These are phyloP conservation scores for Magnolia changhungtana DNA, from an alignment of 164 flowering plant species.

Conservation along the genomic window DNA sequence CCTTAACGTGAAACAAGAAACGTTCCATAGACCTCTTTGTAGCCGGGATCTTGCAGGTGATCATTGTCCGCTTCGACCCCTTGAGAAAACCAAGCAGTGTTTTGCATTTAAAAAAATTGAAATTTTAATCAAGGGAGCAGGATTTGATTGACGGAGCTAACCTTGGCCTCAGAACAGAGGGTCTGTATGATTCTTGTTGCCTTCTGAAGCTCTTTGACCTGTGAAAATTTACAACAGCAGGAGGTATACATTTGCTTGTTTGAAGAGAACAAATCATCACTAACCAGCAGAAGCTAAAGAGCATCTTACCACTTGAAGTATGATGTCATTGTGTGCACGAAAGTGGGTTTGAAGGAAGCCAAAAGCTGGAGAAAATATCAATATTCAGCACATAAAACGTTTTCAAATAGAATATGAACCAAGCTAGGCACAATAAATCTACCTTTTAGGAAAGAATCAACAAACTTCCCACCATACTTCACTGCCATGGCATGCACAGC, in stretches of 20 bases:
- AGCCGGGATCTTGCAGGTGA: constrained; percentile 76
- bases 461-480: constrained; percentile 78
- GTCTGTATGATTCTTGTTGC: constrained; percentile 86
- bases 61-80: constrained; percentile 64
- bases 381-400: constrained; percentile 19
- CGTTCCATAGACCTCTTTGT: constrained; percentile 88
- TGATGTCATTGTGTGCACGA: constrained; percentile 41
- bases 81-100: constrained; percentile 13
- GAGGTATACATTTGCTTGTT: neutral
- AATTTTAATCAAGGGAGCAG: neutral
- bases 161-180: constrained; percentile 93
- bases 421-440: constrained; percentile 1
- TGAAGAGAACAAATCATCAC: neutral
- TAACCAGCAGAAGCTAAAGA: constrained; percentile 7
- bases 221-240: constrained; percentile 11
- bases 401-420: neutral
- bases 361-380: constrained; percentile 50
- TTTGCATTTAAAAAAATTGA: neutral
- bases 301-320: constrained; percentile 59
- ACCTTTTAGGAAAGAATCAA: constrained; percentile 84
- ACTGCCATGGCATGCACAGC: constrained; percentile 70
- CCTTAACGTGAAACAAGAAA: constrained; percentile 74
- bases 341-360: constrained; percentile 62
- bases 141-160: constrained; percentile 15
- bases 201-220: constrained; percentile 84